Base-by-base conservation (phyloP, 495 filamentous ascomycete genomes). In the Pseudomonodictys pantanalensis region DNA sequence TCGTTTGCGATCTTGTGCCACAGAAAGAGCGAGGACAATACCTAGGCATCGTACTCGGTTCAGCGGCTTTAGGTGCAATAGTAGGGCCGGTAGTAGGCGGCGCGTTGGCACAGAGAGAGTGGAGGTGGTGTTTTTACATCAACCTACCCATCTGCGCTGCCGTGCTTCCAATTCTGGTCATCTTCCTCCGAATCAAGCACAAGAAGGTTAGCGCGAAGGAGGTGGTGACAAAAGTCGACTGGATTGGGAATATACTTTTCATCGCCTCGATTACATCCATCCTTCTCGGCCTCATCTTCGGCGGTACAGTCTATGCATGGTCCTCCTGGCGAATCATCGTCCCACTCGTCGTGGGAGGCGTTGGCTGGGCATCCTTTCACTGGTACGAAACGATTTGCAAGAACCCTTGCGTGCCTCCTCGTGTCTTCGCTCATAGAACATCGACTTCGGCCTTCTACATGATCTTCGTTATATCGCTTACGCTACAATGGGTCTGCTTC, bases 1-100 rank as follows among this genome's bases (percentile, higher is more conserved):
- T 76, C 41, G 54, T 77, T 15, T 58, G 61, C 32, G 76, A 78
- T 46, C 29, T 77, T 23, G 66, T 71, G 15, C 58, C 64, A 3
- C 33, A 71, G 22, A 58, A 63, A 48, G 51, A 68, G 44, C 58
- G 65, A 41, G 64, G 60, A 1, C 71, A 71, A 17, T 79, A 74
- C 46, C 32, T 56, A 18, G 60, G 60, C 11, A 48, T 57, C 2
- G 45, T 56, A 4, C 25, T 43, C 8, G 26, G n/a, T 28, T 17
- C 22, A 0, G 20, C 18, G 17, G 53, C 51, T 12, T 9, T 63
- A 23, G 52, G 52, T 3, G 47, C 61, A 20, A 38, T 58, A 24
- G 17, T 30, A 2, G 61, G 55, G 0, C 61, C 61, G 6, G 22
- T 64, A 12, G 49, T 58, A 2, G 61, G 61, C 4, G 61, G 61